Conservation (phyloP, 768 basidiomycete genomes). For the Lentinus tigrinus region DNA sequence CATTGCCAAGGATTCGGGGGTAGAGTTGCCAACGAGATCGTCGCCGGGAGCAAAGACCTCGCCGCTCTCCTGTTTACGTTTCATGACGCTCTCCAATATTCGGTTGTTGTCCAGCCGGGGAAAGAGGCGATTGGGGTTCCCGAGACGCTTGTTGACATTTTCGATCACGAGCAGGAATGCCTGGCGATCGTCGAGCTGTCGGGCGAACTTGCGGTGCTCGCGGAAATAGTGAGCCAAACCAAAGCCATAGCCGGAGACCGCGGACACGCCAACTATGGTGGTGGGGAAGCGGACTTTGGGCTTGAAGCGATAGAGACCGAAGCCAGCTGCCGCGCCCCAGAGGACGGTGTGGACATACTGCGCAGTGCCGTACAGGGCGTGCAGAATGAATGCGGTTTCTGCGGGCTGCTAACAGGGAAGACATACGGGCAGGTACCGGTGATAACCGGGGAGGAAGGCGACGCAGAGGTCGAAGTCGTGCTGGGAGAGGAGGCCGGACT, state of each 20-base stretch:
- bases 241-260: slow-evolving; percentile 29
- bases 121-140: slow-evolving; percentile 2
- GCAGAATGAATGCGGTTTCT: slow-evolving; percentile 13
- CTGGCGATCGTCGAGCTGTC: slow-evolving; percentile 30
- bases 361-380: slow-evolving; percentile 10
- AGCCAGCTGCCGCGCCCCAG: slow-evolving; percentile 27
- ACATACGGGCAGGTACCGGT: slow-evolving; percentile 46
- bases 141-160: slow-evolving; percentile 28
- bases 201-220: slow-evolving; percentile 31
- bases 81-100: slow-evolving; percentile 14
- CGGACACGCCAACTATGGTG: slow-evolving; percentile 11
- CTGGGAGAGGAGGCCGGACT: slow-evolving; percentile 46
- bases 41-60: slow-evolving; percentile 2
- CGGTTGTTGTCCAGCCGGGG: slow-evolving; percentile 4
- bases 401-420: slow-evolving; percentile 1
- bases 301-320: slow-evolving; percentile 23
- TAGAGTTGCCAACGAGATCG: not conserved
- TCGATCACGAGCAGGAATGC: slow-evolving; percentile 32
- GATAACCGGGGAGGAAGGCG: slow-evolving; percentile 50
- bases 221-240: slow-evolving; percentile 26
- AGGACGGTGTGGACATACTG: slow-evolving; percentile 26
- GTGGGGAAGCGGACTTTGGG: slow-evolving; percentile 9
- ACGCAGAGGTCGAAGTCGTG: slow-evolving; percentile 58
- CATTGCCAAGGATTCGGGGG: not conserved
- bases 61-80: slow-evolving; percentile 10